Evolutionary conservation across 345 rosid species (phyloP), one percentile per base, ranked within the genome.

Genomic region (Cochlearia excelsa): DNA sequence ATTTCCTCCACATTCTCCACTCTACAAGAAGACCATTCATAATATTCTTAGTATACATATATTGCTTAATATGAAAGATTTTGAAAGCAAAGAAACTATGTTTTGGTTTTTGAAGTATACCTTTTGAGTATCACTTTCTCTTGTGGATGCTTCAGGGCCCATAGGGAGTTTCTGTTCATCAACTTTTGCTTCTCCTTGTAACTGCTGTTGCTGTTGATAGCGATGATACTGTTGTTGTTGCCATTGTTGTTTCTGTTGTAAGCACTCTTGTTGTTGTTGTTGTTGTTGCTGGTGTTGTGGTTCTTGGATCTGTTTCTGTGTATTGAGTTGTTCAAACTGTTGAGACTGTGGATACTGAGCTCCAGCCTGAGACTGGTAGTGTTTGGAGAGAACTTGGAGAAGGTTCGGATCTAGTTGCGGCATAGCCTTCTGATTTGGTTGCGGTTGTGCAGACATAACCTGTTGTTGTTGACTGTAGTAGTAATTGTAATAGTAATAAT

Each of bases 401-500:
- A 53, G 76, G 45, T 69, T 73, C 10, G 64, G 71, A 55, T 70
- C 77, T 10, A 59, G 74, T 61, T 52, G 70, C 55, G 59, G 62
- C 53, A 63, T 75, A 28, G 54, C 2, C n/a, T 23, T 63, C 65
- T 55, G 63, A 49, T 56, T 42, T 26, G 59, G 42, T 46, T 78
- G 83, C 40, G 74, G 80, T 38, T 77, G 85, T 69, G 71, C 83
- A 59, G 54, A 58, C 55, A 70, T 51, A 31, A 63, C 57, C 57
- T 67, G 71, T 53, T 60, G 70, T 9, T 66, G 70, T 5, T 77
- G 84, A 1, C 69, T 70, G 55, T 84, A 82, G 74, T 78, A 78
- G 29, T 74, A 78, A 52, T 84, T 81, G 68, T 80, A 79, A 72
- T 80, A 79, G 73, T 79, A 84, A 72, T 85, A 90, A 40, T 86